Base-by-base conservation (phyloP, 495 filamentous ascomycete genomes). In the Xylaria cubensis region DNA sequence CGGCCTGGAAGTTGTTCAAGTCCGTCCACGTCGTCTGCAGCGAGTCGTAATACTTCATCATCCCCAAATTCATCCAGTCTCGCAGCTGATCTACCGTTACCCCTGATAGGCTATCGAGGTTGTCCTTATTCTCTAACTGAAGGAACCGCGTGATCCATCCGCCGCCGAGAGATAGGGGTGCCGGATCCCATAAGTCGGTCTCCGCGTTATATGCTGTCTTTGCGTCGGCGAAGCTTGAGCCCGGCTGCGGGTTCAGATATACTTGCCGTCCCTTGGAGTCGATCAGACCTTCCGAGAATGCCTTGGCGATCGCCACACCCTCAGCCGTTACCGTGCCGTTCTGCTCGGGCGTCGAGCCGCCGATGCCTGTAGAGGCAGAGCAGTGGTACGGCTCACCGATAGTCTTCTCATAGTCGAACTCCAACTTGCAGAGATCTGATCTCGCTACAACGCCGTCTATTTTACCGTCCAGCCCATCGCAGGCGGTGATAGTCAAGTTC, bases 311-410 rank as follows among this genome's bases (percentile, higher is more conserved):
- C 0, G 80, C 83, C 0, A 79, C 79, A 4, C 76, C 83, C 61
- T 85, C 70, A 0, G 77, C 73, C 1, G 82, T 78, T 10, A 88
- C 78, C 1, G 78, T 87, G n/a, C 85, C 85, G 17, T 80, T 83
- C 68, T 84, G 83, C 3, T 77, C 82, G 0, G 85, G 85, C 0
- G 77, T 78, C 7, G 73, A 50, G 1, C 71, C 50, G 39, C 19
- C 65, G 24, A 68, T 64, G 48, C 24, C n/a, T 8, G 44, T 64
- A 12, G 71, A 77, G 2, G 83, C 85, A 12, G 85, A 80, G 58
- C 86, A 89, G 77, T 81, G 80, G 76, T 88, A 89, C 10, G 82
- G 64, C 55, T 82, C 74, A 46, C 87, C 86, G 51, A 88, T 79
- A 61, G 82, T 82, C 26, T 77, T 77, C 59, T 76, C 81, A 59